Evolutionary conservation across 2,329 filamentous ascomycete genomes (phyloP).

Genomic region (Aphanocladium album): DNA sequence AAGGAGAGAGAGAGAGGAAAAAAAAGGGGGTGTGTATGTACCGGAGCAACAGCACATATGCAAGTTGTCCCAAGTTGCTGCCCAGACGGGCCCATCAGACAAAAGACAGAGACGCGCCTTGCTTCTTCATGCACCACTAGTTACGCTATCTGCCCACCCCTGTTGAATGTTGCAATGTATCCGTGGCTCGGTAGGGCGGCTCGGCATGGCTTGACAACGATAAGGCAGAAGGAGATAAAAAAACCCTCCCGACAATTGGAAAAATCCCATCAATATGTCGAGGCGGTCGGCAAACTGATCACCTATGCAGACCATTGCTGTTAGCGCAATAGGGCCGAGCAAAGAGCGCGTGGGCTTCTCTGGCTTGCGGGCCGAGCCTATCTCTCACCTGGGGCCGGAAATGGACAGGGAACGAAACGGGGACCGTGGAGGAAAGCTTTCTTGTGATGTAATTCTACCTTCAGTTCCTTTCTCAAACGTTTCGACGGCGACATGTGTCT

Average conservation of each 20-base stretch:
- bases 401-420: neutral
- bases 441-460: neutral
- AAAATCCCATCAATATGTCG: too few relatives aligned
- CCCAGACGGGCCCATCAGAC: neutral
- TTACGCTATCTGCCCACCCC: too few relatives aligned
- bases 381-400: constrained; percentile 3
- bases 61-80: neutral
- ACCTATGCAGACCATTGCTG: too few relatives aligned
- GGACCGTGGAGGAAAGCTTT: neutral
- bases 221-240: too few relatives aligned
- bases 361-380: constrained; percentile 9
- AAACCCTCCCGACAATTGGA: too few relatives aligned
- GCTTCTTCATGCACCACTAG: neutral
- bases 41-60: neutral
- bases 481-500: too few relatives aligned
- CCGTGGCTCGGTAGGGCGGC: neutral
- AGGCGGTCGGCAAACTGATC: too few relatives aligned
- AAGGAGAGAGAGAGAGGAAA: neutral
- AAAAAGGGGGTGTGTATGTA: neutral
- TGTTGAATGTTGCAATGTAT: neutral
- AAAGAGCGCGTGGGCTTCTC: too few relatives aligned
- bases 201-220: neutral
- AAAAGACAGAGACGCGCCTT: too few relatives aligned
- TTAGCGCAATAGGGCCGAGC: too few relatives aligned
- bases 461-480: too few relatives aligned